These are phyloP conservation scores for Metschnikowia kunwiensis DNA, from an alignment of 805 yeast species.

Conservation along the genomic window DNA sequence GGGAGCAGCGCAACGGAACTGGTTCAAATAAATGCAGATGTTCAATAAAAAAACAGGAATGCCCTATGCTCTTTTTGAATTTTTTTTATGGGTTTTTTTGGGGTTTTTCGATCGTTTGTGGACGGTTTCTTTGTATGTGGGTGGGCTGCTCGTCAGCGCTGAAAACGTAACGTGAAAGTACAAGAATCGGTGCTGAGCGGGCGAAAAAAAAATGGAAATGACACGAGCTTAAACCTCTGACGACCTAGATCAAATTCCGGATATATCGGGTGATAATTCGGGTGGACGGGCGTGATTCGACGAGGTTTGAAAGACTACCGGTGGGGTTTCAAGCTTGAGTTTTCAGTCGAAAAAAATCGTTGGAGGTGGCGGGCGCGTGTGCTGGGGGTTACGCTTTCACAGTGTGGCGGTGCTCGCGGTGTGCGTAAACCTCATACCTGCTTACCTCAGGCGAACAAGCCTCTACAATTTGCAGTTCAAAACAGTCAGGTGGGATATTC, in stretches of 20 bases:
- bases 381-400: conserved; percentile 13
- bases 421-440: conserved; percentile 8
- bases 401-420: neutral
- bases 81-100: conserved; percentile 4
- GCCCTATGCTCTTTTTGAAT: neutral
- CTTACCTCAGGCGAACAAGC: conserved; percentile 7
- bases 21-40: neutral
- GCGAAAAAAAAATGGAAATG: conserved; percentile 3
- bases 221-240: conserved; percentile 16
- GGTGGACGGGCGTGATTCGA: conserved; percentile 11
- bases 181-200: conserved; percentile 2
- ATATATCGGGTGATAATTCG: conserved; percentile 5
- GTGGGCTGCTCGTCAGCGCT: conserved; percentile 2
- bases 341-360: conserved; percentile 14
- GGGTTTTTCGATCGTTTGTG: conserved; percentile 2
- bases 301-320: conserved; percentile 14
- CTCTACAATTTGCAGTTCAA: neutral
- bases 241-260: conserved; percentile 11
- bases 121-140: neutral
- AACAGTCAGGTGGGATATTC: no score
- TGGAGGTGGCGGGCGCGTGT: conserved; percentile 20
- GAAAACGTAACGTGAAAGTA: no score
- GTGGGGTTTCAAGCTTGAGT: conserved; percentile 4
- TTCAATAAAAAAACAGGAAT: neutral
- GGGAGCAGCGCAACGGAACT: conserved; percentile 1